phyloP scores from a whole-genome alignment of 2,329 filamentous ascomycete species.

The Cryphonectria japonica region DNA sequence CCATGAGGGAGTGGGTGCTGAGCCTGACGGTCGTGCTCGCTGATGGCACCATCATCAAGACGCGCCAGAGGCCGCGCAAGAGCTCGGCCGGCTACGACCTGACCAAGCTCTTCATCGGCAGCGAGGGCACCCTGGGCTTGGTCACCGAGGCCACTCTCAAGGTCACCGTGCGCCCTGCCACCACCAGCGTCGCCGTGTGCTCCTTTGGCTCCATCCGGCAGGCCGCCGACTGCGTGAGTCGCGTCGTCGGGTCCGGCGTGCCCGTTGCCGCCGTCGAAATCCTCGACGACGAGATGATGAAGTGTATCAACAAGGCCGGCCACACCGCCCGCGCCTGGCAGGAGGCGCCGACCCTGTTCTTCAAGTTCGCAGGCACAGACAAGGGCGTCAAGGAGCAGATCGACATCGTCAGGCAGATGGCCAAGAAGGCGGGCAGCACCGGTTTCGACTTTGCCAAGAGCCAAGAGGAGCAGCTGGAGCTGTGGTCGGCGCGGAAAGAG shows the following conservation, averaged over 20 bases:
- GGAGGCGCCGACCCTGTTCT: slow-evolving; percentile 77
- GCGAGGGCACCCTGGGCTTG: slow-evolving; percentile 87
- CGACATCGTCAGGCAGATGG: slow-evolving; percentile 65
- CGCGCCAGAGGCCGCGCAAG: slow-evolving; percentile 57
- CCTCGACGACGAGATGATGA: slow-evolving; percentile 89
- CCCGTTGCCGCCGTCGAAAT: slow-evolving; percentile 92
- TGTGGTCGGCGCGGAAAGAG: slow-evolving; percentile 61
- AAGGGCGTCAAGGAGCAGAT: slow-evolving; percentile 79
- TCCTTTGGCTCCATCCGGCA: slow-evolving; percentile 62
- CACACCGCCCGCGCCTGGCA: slow-evolving; percentile 69
- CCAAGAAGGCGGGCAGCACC: slow-evolving; percentile 63
- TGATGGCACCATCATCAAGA: slow-evolving; percentile 87
- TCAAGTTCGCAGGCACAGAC: slow-evolving; percentile 79
- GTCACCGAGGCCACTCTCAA: slow-evolving; percentile 91
- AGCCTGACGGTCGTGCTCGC: slow-evolving; percentile 81
- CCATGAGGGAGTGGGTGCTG: slow-evolving; percentile 87
- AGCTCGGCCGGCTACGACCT: slow-evolving; percentile 91
- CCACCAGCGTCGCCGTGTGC: slow-evolving; percentile 78
- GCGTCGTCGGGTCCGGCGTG: slow-evolving; percentile 78
- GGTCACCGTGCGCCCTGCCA: slow-evolving; percentile 78
- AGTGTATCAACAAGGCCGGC: slow-evolving; percentile 67
- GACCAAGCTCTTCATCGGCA: slow-evolving; percentile 86
- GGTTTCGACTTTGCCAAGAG: slow-evolving; percentile 78
- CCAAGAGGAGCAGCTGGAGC: slow-evolving; percentile 70
- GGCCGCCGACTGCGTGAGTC: slow-evolving; percentile 78